Base-by-base conservation (phyloP, 352 stramenopile species). In the Aphanomyces euteiches region DNA sequence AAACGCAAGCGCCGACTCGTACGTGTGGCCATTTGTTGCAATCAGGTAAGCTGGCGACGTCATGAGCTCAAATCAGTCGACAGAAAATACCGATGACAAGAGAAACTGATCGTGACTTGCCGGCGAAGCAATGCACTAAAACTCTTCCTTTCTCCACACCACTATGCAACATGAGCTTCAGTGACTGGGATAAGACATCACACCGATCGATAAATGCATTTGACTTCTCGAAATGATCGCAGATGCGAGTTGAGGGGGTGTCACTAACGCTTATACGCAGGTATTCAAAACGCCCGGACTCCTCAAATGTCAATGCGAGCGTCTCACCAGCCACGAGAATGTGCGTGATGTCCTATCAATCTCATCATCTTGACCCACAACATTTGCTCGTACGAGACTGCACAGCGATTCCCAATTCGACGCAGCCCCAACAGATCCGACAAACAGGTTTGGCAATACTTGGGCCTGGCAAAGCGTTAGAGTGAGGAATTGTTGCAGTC, bases 191-290 rank as follows among this genome's bases (percentile, higher is more conserved):
- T 56, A 59, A 7, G 13, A 8, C 60, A 38, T 1, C 34, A 56
- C n/a, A 70, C 64, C 64, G 37, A 21, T 34, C 47, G 40, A 70
- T 70, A 37, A 70, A 63, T 17, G 64, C 64, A 63, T 70, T 70
- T 12, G 43, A 61, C 4, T 63, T 36, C 4, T 41, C 48, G 48
- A 70, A 70, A 43, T 48, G 38, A 13, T 63, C 13, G 13, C n/a
- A 19, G 40, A 70, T 70, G 15, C n/a, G 28, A 6, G 64, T 37
- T 12, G 45, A 61, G 7, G 47, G 47, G 6, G 47, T 36, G 40
- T 70, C 64, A 17, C n/a, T 3, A 21, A 70, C 39, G 54, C 43
- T 15, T 8, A 70, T 41, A 15, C 64, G 64, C 8, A 28, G 13
- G 34, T 70, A 70, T 17, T 61, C 54, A 12, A 70, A 64, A 15